Conservation (phyloP, 441 rosid genomes). For the Erodium moschatum region DNA sequence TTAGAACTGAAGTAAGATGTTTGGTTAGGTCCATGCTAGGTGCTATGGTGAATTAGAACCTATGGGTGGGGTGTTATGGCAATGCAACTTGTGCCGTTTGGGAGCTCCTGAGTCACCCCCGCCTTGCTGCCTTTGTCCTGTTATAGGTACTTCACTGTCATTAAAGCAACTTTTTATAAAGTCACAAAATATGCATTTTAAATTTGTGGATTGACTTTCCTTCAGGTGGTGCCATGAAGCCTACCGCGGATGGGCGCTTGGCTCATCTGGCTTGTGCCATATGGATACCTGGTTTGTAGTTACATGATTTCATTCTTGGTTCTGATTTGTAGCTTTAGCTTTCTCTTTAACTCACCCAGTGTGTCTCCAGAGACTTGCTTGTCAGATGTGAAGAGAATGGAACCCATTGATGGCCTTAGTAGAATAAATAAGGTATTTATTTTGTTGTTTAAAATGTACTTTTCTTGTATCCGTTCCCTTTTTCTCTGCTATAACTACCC, state of each 20-base stretch:
- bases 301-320: constrained; percentile 15
- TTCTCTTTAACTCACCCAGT: constrained; percentile 24
- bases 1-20: constrained; percentile 20
- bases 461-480: neutral
- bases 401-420: constrained; percentile 84
- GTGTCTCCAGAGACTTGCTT: constrained; percentile 80
- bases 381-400: constrained; percentile 92
- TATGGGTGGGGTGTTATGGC: constrained; percentile 78
- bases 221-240: constrained; percentile 97
- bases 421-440: constrained; percentile 65
- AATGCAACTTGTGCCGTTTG: constrained; percentile 87
- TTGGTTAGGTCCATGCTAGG: constrained; percentile 85
- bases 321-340: constrained; percentile 10
- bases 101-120: constrained; percentile 72
- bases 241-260: constrained; percentile 92
- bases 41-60: constrained; percentile 96
- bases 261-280: constrained; percentile 99
- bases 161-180: constrained; percentile 15
- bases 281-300: constrained; percentile 92
- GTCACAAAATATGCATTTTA: constrained; percentile 16
- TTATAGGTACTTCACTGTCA: constrained; percentile 45
- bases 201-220: constrained; percentile 22
- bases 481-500: neutral
- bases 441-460: neutral
- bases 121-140: constrained; percentile 94